Base-by-base conservation (phyloP, 768 basidiomycete genomes). In the Mycena maculata region DNA sequence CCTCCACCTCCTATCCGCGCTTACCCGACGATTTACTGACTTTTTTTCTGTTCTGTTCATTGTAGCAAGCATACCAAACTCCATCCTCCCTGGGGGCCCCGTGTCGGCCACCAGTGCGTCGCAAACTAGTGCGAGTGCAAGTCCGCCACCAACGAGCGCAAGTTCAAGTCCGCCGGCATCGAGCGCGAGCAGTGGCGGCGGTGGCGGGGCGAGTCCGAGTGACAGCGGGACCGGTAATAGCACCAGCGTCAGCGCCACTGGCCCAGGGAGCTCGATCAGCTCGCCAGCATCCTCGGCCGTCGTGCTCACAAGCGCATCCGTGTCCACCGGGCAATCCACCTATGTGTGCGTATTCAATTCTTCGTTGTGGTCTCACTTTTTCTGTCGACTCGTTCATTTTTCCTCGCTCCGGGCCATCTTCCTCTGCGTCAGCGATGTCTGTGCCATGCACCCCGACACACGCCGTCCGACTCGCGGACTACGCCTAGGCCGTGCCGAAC, bases 251-350 rank as follows among this genome's bases (percentile, higher is more conserved):
- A 6, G 20, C 11, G 41, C 18, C 41, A 10, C 41, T 25, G 38
- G 10, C 36, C 41, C 1, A 63, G 62, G n/a, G n/a, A n/a, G n/a
- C n/a, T n/a, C n/a, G n/a, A n/a, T n/a, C n/a, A n/a, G n/a, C n/a
- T n/a, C n/a, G n/a, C n/a, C n/a, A n/a, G n/a, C n/a, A n/a, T n/a
- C n/a, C n/a, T n/a, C n/a, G n/a, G n/a, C n/a, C n/a, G n/a, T n/a
- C 42, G 42, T 47, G 8, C 41, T 63, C 28, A 6, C 2, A 11
- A 64, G 63, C 27, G 54, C 42, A 6, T 64, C 63, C 12, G 33
- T 64, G 22, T 25, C 30, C 23, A 36, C 48, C 7, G 45, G 63
- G 33, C 36, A 36, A 27, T 64, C 63, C 44, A 57, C 45, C 23
- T 16, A 48, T 42, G 28, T 64, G 63, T 64, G 48, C 39, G 63